Evolutionary conservation across 148 eudicot species (phyloP).

Genomic region (Rheum nobile): DNA sequence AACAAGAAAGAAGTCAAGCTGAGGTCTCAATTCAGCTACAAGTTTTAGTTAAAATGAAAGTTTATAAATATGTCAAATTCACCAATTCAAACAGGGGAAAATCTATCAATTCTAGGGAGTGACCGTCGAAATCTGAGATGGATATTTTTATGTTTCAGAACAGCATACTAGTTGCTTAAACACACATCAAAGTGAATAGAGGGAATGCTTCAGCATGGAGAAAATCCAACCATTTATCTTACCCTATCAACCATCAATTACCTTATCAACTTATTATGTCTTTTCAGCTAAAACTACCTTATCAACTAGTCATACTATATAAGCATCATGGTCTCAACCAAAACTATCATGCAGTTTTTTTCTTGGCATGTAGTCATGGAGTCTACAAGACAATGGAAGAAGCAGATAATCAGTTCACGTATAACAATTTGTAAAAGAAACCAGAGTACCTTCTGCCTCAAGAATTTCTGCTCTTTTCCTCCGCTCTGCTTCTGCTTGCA

Average conservation of each 20-base stretch:
- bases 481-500: slow-evolving; percentile 99
- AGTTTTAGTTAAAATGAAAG: too few relatives aligned
- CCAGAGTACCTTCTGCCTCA: slow-evolving; percentile 78
- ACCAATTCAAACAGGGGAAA: neutral
- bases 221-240: neutral
- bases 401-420: neutral
- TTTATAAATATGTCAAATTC: neutral
- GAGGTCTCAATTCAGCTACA: too few relatives aligned
- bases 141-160: too few relatives aligned
- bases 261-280: neutral
- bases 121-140: too few relatives aligned
- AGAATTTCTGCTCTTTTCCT: slow-evolving; percentile 83
- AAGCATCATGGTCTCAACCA: neutral
- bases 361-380: neutral
- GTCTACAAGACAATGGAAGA: neutral
- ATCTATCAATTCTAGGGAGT: neutral
- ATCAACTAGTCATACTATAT: neutral
- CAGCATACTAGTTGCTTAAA: neutral
- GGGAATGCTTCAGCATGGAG: neutral
- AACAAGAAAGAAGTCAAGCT: neutral
- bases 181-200: neutral
- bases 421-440: neutral
- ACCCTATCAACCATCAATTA: neutral
- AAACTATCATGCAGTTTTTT: neutral
- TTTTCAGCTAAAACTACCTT: neutral